These are phyloP conservation scores for Biscutella laevigata DNA, from an alignment of 441 rosid species.

Conservation along the genomic window DNA sequence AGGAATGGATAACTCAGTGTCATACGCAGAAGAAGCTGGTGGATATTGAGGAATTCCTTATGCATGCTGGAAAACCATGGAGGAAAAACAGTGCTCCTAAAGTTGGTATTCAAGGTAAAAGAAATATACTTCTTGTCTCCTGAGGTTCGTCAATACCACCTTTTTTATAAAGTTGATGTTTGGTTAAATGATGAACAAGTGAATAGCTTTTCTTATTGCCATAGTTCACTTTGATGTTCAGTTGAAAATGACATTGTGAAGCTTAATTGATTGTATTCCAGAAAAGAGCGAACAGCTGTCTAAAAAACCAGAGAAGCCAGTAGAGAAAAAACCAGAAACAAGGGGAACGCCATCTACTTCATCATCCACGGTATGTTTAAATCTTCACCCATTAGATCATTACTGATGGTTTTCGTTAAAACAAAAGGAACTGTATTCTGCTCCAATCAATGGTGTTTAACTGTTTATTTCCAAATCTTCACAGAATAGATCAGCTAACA, in stretches of 20 bases:
- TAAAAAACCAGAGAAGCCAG: constrained; percentile 35
- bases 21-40: constrained; percentile 59
- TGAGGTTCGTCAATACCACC: background rate
- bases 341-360: constrained; percentile 30
- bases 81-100: constrained; percentile 31
- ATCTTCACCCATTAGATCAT: background rate
- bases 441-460: constrained; percentile 4
- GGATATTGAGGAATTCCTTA: constrained; percentile 66
- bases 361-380: constrained; percentile 41
- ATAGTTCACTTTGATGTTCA: background rate
- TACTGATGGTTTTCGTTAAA: background rate
- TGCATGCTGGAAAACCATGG: constrained; percentile 94
- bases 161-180: background rate
- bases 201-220: constrained; percentile 2
- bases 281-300: constrained; percentile 24
- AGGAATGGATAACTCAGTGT: constrained; percentile 87
- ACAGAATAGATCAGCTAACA: constrained; percentile 33
- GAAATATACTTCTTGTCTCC: background rate
- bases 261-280: background rate
- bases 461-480: constrained; percentile 14
- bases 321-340: constrained; percentile 37
- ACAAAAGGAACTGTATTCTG: background rate
- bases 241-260: constrained; percentile 4
- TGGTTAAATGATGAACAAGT: background rate
- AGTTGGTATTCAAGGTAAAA: constrained; percentile 34